Evolutionary conservation across 768 basidiomycete species (phyloP).

Genomic region (Calocera cornea): DNA sequence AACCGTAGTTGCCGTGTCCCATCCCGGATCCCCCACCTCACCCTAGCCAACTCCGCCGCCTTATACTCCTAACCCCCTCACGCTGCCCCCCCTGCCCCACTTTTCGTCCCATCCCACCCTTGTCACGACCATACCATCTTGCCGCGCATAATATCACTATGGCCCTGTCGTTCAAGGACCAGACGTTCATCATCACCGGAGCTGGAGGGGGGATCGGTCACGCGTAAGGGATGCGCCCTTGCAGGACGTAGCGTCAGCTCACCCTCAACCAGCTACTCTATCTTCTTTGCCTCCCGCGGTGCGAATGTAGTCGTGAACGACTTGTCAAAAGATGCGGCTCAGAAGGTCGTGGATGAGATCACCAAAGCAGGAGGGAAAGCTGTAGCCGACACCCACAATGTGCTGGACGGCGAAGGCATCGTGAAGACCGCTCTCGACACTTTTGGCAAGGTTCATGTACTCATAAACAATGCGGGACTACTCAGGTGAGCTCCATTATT

Average conservation of each 20-base stretch:
- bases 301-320: conserved; percentile 95
- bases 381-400: conserved; percentile 72
- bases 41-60: background rate
- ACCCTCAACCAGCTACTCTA: conserved; percentile 51
- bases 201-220: conserved; percentile 91
- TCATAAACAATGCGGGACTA: conserved; percentile 95
- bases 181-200: conserved; percentile 89
- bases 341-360: conserved; percentile 87
- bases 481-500: conserved; percentile 37
- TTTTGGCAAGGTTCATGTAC: conserved; percentile 64
- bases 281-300: conserved; percentile 82
- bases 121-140: background rate
- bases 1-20: background rate
- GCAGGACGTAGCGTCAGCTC: conserved; percentile 2
- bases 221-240: conserved; percentile 42
- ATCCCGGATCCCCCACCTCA: background rate
- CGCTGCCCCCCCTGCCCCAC: background rate
- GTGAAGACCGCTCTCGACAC: conserved; percentile 73
- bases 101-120: background rate
- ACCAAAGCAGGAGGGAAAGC: conserved; percentile 77
- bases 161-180: conserved; percentile 48
- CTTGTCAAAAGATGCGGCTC: conserved; percentile 73
- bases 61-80: background rate
- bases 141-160: conserved; percentile 1
- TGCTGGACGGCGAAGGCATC: conserved; percentile 72